phyloP scores from a whole-genome alignment of 163 green algal genomes.

The Trebouxia gelatinosa region DNA sequence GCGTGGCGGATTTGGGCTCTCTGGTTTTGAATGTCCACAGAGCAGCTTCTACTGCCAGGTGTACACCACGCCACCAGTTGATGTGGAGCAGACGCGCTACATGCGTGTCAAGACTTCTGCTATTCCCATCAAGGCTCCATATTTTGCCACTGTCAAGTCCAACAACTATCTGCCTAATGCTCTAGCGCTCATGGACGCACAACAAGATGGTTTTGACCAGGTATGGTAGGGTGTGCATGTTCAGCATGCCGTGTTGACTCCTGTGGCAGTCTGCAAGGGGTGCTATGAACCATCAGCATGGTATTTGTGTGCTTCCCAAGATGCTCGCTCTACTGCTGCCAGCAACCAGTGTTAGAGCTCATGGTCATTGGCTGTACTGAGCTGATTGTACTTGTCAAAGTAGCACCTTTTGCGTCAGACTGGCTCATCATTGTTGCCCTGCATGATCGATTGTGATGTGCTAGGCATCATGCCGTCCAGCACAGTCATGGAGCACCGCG shows the following conservation, averaged over 20 bases:
- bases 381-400: no score
- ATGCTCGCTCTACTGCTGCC: no score
- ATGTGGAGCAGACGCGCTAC: background rate
- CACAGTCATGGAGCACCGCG: no score
- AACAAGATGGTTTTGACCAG: conserved; percentile 59
- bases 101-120: conserved; percentile 57
- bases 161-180: conserved; percentile 78
- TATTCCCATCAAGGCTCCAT: conserved; percentile 58
- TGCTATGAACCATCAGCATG: no score
- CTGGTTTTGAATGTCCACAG: conserved; percentile 45
- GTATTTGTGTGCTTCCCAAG: background rate
- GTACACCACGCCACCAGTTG: conserved; percentile 14
- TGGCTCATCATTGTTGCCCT: no score
- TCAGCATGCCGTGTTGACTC: no score
- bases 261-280: no score
- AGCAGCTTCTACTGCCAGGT: conserved; percentile 71
- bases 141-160: conserved; percentile 65
- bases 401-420: no score
- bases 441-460: no score
- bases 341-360: no score
- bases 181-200: conserved; percentile 65
- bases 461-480: no score
- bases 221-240: conserved; percentile 37
- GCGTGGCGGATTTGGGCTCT: conserved; percentile 72
- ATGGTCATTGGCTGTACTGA: no score